Evolutionary conservation across 805 yeast genomes (phyloP).

Genomic region (Cyberlindnera sargentensis): DNA sequence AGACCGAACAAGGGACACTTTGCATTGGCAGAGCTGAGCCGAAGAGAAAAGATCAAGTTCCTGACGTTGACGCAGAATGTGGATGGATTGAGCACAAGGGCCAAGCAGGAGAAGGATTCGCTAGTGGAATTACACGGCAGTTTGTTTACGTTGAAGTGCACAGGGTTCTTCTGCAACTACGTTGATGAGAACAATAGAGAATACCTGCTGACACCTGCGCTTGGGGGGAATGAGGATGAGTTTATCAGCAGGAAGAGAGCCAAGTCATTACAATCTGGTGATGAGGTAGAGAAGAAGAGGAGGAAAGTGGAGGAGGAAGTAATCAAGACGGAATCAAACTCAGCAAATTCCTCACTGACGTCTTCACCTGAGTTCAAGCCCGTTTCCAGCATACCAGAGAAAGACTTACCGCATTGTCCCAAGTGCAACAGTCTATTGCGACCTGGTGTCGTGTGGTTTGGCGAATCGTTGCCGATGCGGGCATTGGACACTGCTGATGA

Average conservation of each 20-base stretch:
- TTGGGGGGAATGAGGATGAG: constrained; percentile 35
- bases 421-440: constrained; percentile 60
- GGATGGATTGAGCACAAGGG: constrained; percentile 65
- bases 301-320: constrained; percentile 9
- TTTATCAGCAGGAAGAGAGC: constrained; percentile 18
- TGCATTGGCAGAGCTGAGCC: constrained; percentile 59
- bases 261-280: constrained; percentile 2
- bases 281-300: constrained; percentile 8
- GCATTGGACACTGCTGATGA: constrained; percentile 63
- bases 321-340: constrained; percentile 3
- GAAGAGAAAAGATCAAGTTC: constrained; percentile 31
- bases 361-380: constrained; percentile 42
- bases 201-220: constrained; percentile 54
- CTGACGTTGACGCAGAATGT: constrained; percentile 78
- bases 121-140: constrained; percentile 76
- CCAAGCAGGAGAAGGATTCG: constrained; percentile 47
- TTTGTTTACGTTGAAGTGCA: constrained; percentile 65
- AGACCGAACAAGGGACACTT: constrained; percentile 69
- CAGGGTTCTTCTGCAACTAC: constrained; percentile 66
- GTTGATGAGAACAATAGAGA: constrained; percentile 42
- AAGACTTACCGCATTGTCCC: constrained; percentile 71
- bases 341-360: constrained; percentile 7
- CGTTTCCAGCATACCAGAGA: constrained; percentile 38
- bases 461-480: constrained; percentile 71
- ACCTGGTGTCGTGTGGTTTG: constrained; percentile 94